Evolutionary conservation across 208 protist species (phyloP).

Genomic region (Trichomonas tenax): DNA sequence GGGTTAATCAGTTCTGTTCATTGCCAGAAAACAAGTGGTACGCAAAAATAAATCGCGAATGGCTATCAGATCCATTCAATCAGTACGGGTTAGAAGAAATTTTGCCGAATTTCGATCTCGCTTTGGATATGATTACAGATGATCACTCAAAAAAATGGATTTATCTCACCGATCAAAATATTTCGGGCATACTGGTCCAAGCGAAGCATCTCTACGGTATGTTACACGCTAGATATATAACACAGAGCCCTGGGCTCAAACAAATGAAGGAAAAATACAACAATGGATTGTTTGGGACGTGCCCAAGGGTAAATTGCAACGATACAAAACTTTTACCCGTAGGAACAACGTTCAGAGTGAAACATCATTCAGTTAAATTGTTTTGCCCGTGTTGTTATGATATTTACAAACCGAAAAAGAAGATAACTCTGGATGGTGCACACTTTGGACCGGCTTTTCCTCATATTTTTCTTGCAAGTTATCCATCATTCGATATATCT

Average conservation of each 20-base stretch:
- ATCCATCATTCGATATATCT: background rate
- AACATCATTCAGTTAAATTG: background rate
- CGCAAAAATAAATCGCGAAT: background rate
- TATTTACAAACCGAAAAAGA: background rate
- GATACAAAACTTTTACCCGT: background rate
- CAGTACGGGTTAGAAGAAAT: background rate
- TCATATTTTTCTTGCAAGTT: background rate
- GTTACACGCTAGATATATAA: background rate
- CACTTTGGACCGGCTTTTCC: constrained; percentile 10
- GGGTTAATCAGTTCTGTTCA: background rate
- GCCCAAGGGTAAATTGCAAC: background rate
- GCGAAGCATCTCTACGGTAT: background rate
- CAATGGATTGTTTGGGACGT: background rate
- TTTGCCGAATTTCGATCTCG: background rate
- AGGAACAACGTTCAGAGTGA: background rate
- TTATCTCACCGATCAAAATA: background rate
- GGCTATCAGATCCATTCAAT: background rate
- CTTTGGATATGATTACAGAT: background rate
- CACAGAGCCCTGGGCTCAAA: background rate
- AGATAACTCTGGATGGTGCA: background rate
- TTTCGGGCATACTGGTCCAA: background rate
- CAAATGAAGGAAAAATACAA: constrained; percentile 18
- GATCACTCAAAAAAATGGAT: background rate
- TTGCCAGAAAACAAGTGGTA: background rate
- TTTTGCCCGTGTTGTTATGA: background rate